Evolutionary conservation across 2,329 filamentous ascomycete genomes (phyloP), one percentile per base, ranked within the genome.

Genomic region (Emericellopsis cladophorae): DNA sequence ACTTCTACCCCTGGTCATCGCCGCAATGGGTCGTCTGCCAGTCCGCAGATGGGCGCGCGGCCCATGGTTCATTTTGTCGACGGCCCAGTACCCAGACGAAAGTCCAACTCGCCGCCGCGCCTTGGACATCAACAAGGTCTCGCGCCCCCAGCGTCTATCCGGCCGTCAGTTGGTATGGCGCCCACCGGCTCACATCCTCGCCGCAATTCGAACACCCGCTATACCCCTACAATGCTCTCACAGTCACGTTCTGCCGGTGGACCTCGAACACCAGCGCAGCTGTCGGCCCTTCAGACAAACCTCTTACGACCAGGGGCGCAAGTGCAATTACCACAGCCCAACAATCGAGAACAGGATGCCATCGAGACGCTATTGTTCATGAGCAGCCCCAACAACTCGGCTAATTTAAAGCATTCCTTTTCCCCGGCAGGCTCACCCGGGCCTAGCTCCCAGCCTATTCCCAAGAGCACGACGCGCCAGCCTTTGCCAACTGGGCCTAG

Each of bases 311-410:
- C 26, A 29, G 26, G 26, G 26, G 26, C 26, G 26, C 26, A 29
- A 12, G 26, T 9, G 26, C 26, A 29, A 29, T 12, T 29, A 12
- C 26, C 26, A 29, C 26, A 29, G 12, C 80, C 84, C 46, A 78
- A 77, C 18, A 64, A 74, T 8, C 74, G 83, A 40, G 85, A 92
- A 54, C 83, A 88, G 52, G 85, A 90, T 51, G 85, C 85, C 6
- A 78, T 90, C 37, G 84, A 89, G 54, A 82, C 83, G 1, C 61
- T 92, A 21, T 66, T 90, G 22, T 88, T 89, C 53, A 83, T 92
- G 77, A 87, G 84, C 52, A 85, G 81, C 46, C 83, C 83, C 0
- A 80, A 80, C 14, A 84, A 85, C 56, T 81, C 81, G 36, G 67
- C 73, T 34, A 78, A 76, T 45, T 59, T 80, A 49, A 75, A 75